Percentiles rank a stretch among this genome's conserved stretches.
Conservation (phyloP, 768 basidiomycete species). For the Russula virescens region DNA sequence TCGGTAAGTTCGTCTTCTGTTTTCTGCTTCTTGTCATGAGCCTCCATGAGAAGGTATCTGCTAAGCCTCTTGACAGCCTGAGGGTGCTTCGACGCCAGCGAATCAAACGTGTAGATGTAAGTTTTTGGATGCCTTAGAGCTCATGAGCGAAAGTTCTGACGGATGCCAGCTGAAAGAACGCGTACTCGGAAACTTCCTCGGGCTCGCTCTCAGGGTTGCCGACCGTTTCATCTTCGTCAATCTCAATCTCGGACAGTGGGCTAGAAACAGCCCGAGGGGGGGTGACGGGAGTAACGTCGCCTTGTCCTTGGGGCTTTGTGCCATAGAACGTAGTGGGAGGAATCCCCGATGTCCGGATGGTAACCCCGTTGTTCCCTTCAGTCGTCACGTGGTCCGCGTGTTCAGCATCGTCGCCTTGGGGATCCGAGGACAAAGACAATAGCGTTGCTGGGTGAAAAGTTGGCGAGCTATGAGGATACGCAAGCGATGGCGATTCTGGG, state of each 20-base stretch:
- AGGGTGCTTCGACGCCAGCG: constrained; percentile 69
- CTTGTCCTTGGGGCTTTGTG: background rate
- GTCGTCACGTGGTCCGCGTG: background rate
- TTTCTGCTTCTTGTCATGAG: constrained; percentile 52
- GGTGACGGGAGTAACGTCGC: background rate
- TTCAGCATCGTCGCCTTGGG: background rate
- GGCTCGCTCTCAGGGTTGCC: constrained; percentile 16
- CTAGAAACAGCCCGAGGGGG: background rate
- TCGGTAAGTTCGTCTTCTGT: constrained; percentile 31
- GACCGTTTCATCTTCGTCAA: constrained; percentile 4
- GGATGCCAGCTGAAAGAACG: background rate
- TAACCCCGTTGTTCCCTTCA: background rate
- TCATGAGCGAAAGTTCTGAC: background rate
- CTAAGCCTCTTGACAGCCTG: constrained; percentile 55
- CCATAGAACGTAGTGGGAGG: constrained; percentile 13
- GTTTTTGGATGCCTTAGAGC: constrained; percentile 42
- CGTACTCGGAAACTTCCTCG: constrained; percentile 7
- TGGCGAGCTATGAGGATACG: constrained; percentile 10
- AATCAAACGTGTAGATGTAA: constrained; percentile 86
- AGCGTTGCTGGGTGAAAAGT: background rate
- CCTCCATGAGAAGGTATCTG: constrained; percentile 71
- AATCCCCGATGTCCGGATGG: constrained; percentile 2
- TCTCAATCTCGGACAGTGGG: constrained; percentile 6
- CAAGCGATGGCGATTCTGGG: constrained; percentile 3
- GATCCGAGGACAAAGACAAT: background rate